Base-by-base conservation (phyloP, 495 filamentous ascomycete genomes). In the Neurospora tetraspora region DNA sequence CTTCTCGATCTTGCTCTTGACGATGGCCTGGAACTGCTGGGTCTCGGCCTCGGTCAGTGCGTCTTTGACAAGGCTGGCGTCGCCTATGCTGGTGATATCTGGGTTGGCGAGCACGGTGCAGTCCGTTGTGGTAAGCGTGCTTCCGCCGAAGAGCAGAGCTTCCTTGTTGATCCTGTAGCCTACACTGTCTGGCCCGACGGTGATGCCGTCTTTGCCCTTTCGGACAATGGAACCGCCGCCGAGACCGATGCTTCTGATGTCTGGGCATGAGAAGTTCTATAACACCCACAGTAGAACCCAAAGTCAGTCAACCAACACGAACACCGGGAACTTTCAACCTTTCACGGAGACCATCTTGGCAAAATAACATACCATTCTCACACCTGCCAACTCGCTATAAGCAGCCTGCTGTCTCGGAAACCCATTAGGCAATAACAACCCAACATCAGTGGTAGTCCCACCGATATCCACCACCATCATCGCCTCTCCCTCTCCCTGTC, bases 151-250 rank as follows among this genome's bases (percentile, higher is more conserved):
- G 1, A 87, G 81, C 1, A 85, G 69, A 4, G 86, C 80, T 43
- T 88, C 81, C 53, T 77, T 78, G 5, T 79, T 82, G 14, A 89
- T 79, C 71, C 83, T 83, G 74, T 88, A 85, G 11, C 87, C 88
- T 0, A 89, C 88, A 16, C 83, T 85, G 40, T 89, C 86, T 0
- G 88, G 87, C 0, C 88, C 88, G 65, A 90, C 81, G 1, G 77
- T 82, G 6, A 85, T 72, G 10, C 77, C 74, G 43, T 53, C 2
- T 40, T 27, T 1, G 53, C 23, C 1, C 59, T 81, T 78, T 18
- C 83, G 75, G n/a, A 88, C 81, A 5, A 85, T 78, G 11, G 83
- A 86, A 3, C 86, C 86, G 40, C 87, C 87, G 12, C 87, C 87
- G 7, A 89, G 80, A 1, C 86, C 87, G 39, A 88, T 83, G 70